phyloP scores from a whole-genome alignment of 495 filamentous ascomycete genomes.

The Penicillium steckii region DNA sequence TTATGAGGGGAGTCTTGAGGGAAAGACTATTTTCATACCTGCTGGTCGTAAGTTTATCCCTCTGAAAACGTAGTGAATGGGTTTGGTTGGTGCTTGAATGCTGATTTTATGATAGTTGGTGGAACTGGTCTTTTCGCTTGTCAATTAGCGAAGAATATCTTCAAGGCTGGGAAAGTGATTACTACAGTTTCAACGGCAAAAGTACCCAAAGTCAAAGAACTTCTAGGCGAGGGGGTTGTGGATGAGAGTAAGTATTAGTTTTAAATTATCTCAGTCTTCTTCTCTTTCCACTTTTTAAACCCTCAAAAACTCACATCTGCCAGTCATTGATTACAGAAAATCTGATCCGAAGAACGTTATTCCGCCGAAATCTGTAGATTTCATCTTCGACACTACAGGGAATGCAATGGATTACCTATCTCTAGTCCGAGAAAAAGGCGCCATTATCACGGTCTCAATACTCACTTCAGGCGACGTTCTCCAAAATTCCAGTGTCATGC shows the following conservation, averaged over 20 bases:
- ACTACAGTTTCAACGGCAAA: conserved; percentile 55
- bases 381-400: conserved; percentile 52
- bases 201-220: conserved; percentile 41
- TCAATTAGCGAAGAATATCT: conserved; percentile 55
- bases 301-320: conserved; percentile 25
- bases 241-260: conserved; percentile 30
- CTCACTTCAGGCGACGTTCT: conserved; percentile 10
- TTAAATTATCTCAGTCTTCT: background rate
- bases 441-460: conserved; percentile 13
- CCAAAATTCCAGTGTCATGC: conserved; percentile 20
- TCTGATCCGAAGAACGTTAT: conserved; percentile 38
- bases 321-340: conserved; percentile 51
- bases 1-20: conserved; percentile 35
- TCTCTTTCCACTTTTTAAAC: background rate
- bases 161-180: conserved; percentile 48
- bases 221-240: conserved; percentile 33
- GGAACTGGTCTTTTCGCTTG: conserved; percentile 46
- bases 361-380: conserved; percentile 44
- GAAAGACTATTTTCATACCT: conserved; percentile 56
- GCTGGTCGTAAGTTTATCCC: conserved; percentile 31
- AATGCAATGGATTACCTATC: conserved; percentile 29
- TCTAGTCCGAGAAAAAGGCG: conserved; percentile 31
- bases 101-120: conserved; percentile 31
- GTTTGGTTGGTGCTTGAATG: too few relatives aligned
- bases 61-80: background rate